Percentiles rank a stretch among this genome's conserved stretches.
Conservation (phyloP, 2,329 filamentous ascomycete genomes). For the Fusarium luffae region DNA sequence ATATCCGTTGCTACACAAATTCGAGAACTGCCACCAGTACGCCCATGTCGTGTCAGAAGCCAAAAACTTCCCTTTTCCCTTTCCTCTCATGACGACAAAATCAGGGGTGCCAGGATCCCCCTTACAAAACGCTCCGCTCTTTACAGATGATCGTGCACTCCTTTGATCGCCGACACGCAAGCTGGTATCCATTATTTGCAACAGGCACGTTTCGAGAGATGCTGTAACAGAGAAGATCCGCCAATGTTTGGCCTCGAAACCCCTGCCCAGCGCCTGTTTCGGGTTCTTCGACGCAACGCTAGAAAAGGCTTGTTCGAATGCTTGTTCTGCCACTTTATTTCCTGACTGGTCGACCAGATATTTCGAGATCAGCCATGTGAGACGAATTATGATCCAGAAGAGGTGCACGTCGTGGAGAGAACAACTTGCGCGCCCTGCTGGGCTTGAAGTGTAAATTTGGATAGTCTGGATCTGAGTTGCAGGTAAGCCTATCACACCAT, state of each 20-base stretch:
- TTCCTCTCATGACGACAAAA: conserved; percentile 14
- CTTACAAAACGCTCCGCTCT: conserved; percentile 8
- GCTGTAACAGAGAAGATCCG: conserved; percentile 30
- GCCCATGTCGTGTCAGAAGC: conserved; percentile 11
- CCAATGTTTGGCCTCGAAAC: conserved; percentile 14
- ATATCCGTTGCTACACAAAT: conserved; percentile 11
- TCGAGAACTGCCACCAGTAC: background rate
- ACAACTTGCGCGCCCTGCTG: conserved; percentile 1
- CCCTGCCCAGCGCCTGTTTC: conserved; percentile 31
- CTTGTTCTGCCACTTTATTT: conserved; percentile 31
- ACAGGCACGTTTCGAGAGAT: conserved; percentile 17
- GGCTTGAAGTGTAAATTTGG: conserved; percentile 3
- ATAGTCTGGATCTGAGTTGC: conserved; percentile 8
- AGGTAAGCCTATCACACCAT: conserved; percentile 28
- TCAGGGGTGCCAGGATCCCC: conserved; percentile 28
- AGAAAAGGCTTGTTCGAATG: conserved; percentile 38
- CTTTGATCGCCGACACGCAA: conserved; percentile 29
- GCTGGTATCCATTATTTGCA: conserved; percentile 32
- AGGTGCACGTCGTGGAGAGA: conserved; percentile 8
- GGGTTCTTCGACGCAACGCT: conserved; percentile 26
- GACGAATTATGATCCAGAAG: conserved; percentile 16
- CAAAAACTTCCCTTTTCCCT: conserved; percentile 12
- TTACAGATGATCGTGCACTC: conserved; percentile 2
- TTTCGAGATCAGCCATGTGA: conserved; percentile 10
- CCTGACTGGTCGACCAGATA: conserved; percentile 5